Conservation (phyloP, 1,284 basidiomycete species). For the Flammula alnicola region DNA sequence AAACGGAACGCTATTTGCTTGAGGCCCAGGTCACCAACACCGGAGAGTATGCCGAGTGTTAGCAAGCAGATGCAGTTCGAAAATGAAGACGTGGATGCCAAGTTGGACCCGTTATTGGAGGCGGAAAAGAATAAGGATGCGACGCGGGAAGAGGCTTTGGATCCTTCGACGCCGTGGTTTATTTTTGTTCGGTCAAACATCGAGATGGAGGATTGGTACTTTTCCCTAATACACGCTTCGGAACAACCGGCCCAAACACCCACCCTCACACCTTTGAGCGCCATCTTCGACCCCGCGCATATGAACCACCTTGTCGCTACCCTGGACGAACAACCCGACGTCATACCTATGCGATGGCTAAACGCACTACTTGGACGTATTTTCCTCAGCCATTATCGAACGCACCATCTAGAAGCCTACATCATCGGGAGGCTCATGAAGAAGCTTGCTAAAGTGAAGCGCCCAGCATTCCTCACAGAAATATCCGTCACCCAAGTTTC, state of each 20-base stretch:
- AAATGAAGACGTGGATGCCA: constrained; percentile 44
- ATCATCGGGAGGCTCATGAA: constrained; percentile 92
- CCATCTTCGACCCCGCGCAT: constrained; percentile 77
- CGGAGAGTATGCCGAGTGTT: constrained; percentile 50
- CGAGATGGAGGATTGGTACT: constrained; percentile 97
- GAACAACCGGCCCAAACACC: constrained; percentile 61
- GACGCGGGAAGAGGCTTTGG: constrained; percentile 53
- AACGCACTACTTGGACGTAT: constrained; percentile 92
- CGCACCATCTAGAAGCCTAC: constrained; percentile 78
- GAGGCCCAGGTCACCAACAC: constrained; percentile 49
- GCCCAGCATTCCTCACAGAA: constrained; percentile 85
- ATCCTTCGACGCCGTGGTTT: constrained; percentile 77
- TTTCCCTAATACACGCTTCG: constrained; percentile 81
- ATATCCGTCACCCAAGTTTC: constrained; percentile 89
- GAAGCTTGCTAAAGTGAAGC: constrained; percentile 90
- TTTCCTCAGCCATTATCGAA: constrained; percentile 92
- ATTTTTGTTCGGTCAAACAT: constrained; percentile 84
- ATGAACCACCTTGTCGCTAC: constrained; percentile 86
- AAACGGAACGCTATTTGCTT: constrained; percentile 88
- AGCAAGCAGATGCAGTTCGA: constrained; percentile 58
- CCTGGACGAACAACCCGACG: constrained; percentile 91
- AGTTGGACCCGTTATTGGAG: constrained; percentile 44
- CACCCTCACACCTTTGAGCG: constrained; percentile 56
- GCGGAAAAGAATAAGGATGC: constrained; percentile 49
- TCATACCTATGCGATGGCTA: constrained; percentile 96